Percentiles rank a stretch among this genome's conserved stretches.
Conservation (phyloP, 169 alveolate genomes). For the Eimeria sp. region DNA sequence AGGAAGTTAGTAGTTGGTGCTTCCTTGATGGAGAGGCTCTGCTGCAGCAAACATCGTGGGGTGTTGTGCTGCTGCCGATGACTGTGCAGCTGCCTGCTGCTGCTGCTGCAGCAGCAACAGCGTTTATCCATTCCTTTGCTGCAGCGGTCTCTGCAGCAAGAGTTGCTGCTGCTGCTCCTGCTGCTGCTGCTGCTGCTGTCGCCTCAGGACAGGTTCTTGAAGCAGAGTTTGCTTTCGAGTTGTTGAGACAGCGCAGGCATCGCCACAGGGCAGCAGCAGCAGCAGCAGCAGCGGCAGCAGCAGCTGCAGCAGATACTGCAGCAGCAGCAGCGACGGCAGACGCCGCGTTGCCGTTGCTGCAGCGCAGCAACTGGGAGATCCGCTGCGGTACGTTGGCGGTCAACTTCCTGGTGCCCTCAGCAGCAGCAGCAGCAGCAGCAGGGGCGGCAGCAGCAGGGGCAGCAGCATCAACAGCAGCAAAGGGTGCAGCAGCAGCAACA, state of each 20-base stretch:
- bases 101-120: conserved; percentile 6
- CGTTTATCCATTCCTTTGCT: conserved; percentile 16
- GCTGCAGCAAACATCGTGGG: conserved; percentile 46
- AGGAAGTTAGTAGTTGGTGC: not conserved
- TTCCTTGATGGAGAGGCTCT: conserved; percentile 16
- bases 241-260: conserved; percentile 5
- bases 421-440: conserved; percentile 21
- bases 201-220: not conserved
- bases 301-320: not conserved
- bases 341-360: conserved; percentile 6
- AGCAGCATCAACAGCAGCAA: conserved; percentile 6
- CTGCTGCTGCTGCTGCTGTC: conserved; percentile 17
- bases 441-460: not conserved
- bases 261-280: not conserved
- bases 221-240: not conserved
- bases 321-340: conserved; percentile 10
- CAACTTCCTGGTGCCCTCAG: conserved; percentile 10
- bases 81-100: conserved; percentile 32
- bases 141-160: not conserved
- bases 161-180: not conserved
- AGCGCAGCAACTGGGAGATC: conserved; percentile 62
- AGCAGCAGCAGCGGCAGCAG: not conserved
- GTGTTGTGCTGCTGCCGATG: conserved; percentile 37
- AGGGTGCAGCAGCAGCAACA: conserved; percentile 8
- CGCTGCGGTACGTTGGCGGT: conserved; percentile 31